A percentile compares a stretch with the other conserved stretches of the same genome.
These are phyloP conservation scores for Mallotus nudiflorus DNA, from an alignment of 345 rosid species.

Conservation along the genomic window DNA sequence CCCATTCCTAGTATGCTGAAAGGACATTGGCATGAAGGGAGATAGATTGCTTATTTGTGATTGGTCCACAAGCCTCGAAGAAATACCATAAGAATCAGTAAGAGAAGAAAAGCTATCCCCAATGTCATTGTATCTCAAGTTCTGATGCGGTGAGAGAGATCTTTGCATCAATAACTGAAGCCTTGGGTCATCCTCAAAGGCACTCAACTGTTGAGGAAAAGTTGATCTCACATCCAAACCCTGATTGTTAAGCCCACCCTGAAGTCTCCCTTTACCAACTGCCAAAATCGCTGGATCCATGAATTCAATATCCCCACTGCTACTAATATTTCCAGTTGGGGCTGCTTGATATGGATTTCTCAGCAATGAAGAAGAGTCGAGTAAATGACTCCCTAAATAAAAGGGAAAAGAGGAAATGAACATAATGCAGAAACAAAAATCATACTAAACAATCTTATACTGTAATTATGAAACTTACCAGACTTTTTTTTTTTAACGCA, in stretches of 20 bases:
- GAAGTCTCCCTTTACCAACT: conserved; percentile 78
- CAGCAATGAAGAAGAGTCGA: conserved; percentile 48
- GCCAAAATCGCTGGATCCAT: conserved; percentile 95
- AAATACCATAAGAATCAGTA: conserved; percentile 51
- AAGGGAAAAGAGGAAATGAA: neutral
- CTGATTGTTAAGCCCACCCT: conserved; percentile 47
- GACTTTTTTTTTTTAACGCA: no score
- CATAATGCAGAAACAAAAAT: conserved; percentile 1
- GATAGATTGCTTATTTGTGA: conserved; percentile 54
- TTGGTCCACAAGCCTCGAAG: conserved; percentile 63
- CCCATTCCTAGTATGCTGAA: conserved; percentile 59
- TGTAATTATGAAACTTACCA: conserved; percentile 42
- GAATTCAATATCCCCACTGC: conserved; percentile 67
- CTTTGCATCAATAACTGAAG: conserved; percentile 65
- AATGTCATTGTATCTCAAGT: conserved; percentile 43
- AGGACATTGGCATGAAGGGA: conserved; percentile 48
- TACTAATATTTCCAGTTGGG: conserved; percentile 39
- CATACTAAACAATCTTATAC: neutral
- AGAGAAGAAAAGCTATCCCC: conserved; percentile 58
- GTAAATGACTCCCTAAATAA: conserved; percentile 54
- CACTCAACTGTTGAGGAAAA: conserved; percentile 43
- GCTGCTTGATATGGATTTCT: conserved; percentile 52
- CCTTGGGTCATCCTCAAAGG: conserved; percentile 64
- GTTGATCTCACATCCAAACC: conserved; percentile 61
- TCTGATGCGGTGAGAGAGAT: conserved; percentile 59